phyloP scores from a whole-genome alignment of 768 basidiomycete species.

The Termitomyces sp. region DNA sequence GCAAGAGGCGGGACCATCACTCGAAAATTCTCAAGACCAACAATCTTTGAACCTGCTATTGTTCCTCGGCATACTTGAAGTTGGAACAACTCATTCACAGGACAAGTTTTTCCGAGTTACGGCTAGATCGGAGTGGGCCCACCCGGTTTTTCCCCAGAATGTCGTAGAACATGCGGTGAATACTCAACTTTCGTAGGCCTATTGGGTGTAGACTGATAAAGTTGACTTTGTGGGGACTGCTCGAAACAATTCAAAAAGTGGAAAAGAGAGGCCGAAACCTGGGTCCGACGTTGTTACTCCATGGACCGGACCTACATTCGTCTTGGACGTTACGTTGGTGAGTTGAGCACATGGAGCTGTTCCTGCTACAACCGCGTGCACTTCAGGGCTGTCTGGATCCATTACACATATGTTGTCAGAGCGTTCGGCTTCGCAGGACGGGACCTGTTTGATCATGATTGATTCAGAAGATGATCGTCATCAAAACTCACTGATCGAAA shows the following conservation, averaged over 20 bases:
- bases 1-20: conserved; percentile 41
- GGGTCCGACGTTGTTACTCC: neutral
- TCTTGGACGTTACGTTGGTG: no score
- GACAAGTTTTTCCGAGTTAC: neutral
- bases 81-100: conserved; percentile 45
- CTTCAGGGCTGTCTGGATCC: neutral
- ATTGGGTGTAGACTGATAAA: no score
- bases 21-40: conserved; percentile 52
- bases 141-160: conserved; percentile 28
- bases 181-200: no score
- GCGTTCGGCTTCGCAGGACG: no score
- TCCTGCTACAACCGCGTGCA: no score
- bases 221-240: no score
- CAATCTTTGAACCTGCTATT: conserved; percentile 54
- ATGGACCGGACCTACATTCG: neutral
- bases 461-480: neutral
- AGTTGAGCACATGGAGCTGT: neutral
- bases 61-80: conserved; percentile 42
- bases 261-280: neutral
- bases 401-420: neutral
- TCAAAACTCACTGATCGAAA: neutral
- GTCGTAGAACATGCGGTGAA: conserved; percentile 26
- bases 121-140: neutral
- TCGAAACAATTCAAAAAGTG: conserved; percentile 9
- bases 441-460: neutral